Percentiles rank a stretch among this genome's conserved stretches.
These are phyloP conservation scores for Spathaspora sp. DNA, from an alignment of 805 yeast species.

Conservation along the genomic window DNA sequence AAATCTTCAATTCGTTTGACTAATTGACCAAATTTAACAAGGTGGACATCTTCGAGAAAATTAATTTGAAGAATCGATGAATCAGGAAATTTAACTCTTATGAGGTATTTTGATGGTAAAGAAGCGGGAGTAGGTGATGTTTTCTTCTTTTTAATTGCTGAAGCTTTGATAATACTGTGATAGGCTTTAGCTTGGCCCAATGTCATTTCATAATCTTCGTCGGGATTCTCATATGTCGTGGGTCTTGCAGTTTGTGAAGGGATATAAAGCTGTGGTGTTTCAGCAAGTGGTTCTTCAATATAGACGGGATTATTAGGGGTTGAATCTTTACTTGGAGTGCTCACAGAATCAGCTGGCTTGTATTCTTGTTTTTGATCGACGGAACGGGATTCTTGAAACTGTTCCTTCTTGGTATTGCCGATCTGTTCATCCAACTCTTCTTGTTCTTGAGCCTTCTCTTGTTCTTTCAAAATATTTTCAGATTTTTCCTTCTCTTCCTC, in stretches of 20 bases:
- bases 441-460: constrained; percentile 1
- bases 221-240: constrained; percentile 35
- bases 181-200: constrained; percentile 34
- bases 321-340: background rate
- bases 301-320: background rate
- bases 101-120: constrained; percentile 23
- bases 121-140: constrained; percentile 2
- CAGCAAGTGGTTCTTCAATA: constrained; percentile 5
- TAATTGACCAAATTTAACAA: constrained; percentile 31
- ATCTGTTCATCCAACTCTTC: constrained; percentile 1
- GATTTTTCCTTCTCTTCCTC: background rate
- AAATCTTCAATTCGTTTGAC: constrained; percentile 33
- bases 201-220: constrained; percentile 39
- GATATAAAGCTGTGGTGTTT: constrained; percentile 17
- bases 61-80: constrained; percentile 31
- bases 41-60: constrained; percentile 18
- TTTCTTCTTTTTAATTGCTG: constrained; percentile 14
- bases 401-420: background rate
- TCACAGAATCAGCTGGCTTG: background rate
- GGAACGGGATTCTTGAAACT: background rate
- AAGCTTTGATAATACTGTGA: constrained; percentile 29
- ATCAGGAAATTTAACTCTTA: constrained; percentile 39
- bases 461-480: background rate
- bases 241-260: constrained; percentile 10
- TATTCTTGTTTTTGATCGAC: background rate